Base-by-base conservation (phyloP, 2,329 filamentous ascomycete genomes). In the Ophioceras dolichostomum region DNA sequence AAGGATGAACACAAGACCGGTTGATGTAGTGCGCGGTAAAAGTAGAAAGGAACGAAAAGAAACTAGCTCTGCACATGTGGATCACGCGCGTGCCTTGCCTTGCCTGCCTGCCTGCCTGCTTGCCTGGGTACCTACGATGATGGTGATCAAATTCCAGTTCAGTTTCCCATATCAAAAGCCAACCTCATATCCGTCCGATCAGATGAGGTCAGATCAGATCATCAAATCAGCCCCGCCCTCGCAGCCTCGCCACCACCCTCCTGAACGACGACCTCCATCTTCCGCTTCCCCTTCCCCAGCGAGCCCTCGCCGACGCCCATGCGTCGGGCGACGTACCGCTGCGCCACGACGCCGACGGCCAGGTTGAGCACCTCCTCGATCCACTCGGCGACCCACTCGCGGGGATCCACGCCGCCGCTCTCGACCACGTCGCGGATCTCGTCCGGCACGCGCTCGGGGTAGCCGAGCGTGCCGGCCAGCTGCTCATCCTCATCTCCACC, bases 351-450 rank as follows among this genome's bases (percentile, higher is more conserved):
- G 14, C 91, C 89, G 1, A 93, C 74, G 4, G 78, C 74, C 34
- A 96, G 64, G 29, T 68, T 76, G 22, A 98, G 68, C 0, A 79
- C 65, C 62, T 96, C 89, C 62, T 96, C 89, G 33, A 98, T 73
- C 91, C 91, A 98, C 59, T 96, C 91, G 3, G 88, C 83, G 27
- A 94, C 84, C 91, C 91, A 98, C 58, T 98, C 91, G 40, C 91
- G 72, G 0, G 91, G 91, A 53, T 98, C 91, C 2, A 96, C 85
- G 33, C 73, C 76, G 8, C 76, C 76, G 32, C 62, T 62, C 50
- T 77, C 75, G 29, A 98, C 76, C 44, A 96, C 94, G 46, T 89
- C 83, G 17, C 74, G 70, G 49, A 98, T 95, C 52, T 88, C 86
- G 20, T 85, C 81, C 0, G 91, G 89, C 24, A 88, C 59, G n/a